Conservation (phyloP, 495 filamentous ascomycete genomes). For the Chaetomidium leptoderma region DNA sequence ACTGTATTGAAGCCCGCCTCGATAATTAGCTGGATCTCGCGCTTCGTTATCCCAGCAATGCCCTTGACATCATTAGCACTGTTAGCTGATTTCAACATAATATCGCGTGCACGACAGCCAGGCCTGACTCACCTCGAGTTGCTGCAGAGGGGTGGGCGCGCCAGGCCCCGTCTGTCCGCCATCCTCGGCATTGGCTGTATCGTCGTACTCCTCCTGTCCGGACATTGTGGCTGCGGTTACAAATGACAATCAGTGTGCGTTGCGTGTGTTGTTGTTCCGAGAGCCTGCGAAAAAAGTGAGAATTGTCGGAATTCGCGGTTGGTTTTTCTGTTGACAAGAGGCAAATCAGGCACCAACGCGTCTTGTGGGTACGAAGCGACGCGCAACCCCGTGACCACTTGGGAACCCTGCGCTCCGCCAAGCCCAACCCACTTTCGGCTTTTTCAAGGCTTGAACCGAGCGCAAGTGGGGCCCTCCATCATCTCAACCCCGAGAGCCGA, state of each 20-base stretch:
- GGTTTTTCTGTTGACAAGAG: slow-evolving; percentile 25
- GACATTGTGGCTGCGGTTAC: slow-evolving; percentile 23
- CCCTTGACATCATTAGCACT: slow-evolving; percentile 48
- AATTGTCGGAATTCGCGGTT: background rate
- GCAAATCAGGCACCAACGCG: slow-evolving; percentile 25
- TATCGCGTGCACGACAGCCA: background rate
- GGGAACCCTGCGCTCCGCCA: background rate
- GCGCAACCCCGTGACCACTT: slow-evolving; percentile 29
- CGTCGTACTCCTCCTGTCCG: slow-evolving; percentile 40
- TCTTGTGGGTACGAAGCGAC: slow-evolving; percentile 13
- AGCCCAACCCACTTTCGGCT: background rate
- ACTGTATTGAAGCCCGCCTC: slow-evolving; percentile 94
- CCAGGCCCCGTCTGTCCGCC: slow-evolving; percentile 69
- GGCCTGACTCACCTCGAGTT: slow-evolving; percentile 68
- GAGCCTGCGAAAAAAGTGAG: background rate
- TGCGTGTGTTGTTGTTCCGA: background rate
- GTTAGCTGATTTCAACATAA: background rate
- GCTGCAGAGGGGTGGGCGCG: slow-evolving; percentile 83
- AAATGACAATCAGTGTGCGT: background rate
- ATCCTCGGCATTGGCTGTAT: slow-evolving; percentile 42
- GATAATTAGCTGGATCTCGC: slow-evolving; percentile 87
- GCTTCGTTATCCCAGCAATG: slow-evolving; percentile 77
- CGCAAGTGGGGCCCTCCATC: background rate
- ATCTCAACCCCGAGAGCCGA: no score
- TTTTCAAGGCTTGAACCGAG: background rate